These are phyloP conservation scores for Xanthoceras sorbifolium DNA, from an alignment of 345 rosid species.

Conservation along the genomic window DNA sequence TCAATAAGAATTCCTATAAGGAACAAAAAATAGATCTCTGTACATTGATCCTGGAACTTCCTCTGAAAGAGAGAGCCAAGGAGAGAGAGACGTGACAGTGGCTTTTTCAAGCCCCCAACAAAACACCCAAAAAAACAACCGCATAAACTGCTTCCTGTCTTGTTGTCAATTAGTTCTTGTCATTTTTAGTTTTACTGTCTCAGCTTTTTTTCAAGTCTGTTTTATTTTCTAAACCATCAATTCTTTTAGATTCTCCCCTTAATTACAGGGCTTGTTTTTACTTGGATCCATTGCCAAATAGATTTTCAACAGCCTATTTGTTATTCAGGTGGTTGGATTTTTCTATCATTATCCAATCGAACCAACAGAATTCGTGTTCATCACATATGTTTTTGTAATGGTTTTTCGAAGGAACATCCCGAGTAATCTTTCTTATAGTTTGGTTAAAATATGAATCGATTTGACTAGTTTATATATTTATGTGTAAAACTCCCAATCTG, in stretches of 20 bases:
- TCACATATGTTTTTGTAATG: too few species aligned
- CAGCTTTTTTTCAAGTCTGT: neutral
- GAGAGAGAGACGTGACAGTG: conserved; percentile 21
- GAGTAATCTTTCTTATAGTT: too few species aligned
- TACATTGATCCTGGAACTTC: conserved; percentile 40
- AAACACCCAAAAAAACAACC: neutral
- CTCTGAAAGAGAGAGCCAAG: conserved; percentile 51
- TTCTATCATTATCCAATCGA: neutral
- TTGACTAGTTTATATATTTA: too few species aligned
- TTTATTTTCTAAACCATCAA: neutral
- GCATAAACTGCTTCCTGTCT: neutral
- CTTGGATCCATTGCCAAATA: neutral
- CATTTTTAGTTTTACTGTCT: conserved; percentile 3
- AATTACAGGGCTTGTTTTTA: neutral
- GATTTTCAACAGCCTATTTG: neutral
- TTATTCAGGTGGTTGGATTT: neutral
- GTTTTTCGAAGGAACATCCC: too few species aligned
- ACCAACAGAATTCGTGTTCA: too few species aligned
- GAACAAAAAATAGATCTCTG: neutral
- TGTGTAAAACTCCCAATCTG: too few species aligned
- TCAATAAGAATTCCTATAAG: neutral
- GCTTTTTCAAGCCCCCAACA: conserved; percentile 32
- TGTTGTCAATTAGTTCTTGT: conserved; percentile 3
- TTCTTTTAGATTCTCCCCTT: neutral
- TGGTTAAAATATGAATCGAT: too few species aligned